Conservation (phyloP, 2,329 filamentous ascomycete species). For the Fusarium solani-melongenae region DNA sequence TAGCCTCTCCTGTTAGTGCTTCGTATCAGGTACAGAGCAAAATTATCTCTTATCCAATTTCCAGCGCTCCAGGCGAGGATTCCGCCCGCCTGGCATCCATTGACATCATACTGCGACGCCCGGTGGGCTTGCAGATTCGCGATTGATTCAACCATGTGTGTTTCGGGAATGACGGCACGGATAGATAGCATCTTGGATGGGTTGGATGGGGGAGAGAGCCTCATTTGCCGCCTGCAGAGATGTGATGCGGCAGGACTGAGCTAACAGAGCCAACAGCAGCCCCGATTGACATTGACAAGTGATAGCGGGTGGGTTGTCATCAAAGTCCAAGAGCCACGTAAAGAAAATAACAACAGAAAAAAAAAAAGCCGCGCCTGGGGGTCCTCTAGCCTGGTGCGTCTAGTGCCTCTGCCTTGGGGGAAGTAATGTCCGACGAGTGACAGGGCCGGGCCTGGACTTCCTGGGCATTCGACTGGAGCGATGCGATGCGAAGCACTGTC, state of each 20-base stretch:
- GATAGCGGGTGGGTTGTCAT: slow-evolving; percentile 43
- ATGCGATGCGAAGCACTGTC: slow-evolving; percentile 13
- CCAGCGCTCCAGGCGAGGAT: slow-evolving; percentile 20
- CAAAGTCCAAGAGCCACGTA: slow-evolving; percentile 37
- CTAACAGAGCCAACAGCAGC: slow-evolving; percentile 24
- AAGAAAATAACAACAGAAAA: slow-evolving; percentile 33
- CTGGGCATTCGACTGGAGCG: slow-evolving; percentile 28
- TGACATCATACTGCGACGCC: slow-evolving; percentile 39
- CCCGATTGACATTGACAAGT: slow-evolving; percentile 32
- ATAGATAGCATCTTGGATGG: slow-evolving; percentile 34
- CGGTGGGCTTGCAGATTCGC: slow-evolving; percentile 21
- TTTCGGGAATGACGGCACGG: slow-evolving; percentile 44
- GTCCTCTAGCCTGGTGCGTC: slow-evolving; percentile 22
- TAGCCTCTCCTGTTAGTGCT: slow-evolving; percentile 12
- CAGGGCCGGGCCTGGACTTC: slow-evolving; percentile 30
- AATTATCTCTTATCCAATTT: slow-evolving; percentile 19
- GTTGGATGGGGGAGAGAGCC: slow-evolving; percentile 29
- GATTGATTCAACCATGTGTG: slow-evolving; percentile 13
- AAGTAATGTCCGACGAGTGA: slow-evolving; percentile 43
- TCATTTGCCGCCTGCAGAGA: slow-evolving; percentile 36
- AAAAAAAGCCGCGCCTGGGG: slow-evolving; percentile 38
- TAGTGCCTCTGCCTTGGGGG: slow-evolving; percentile 24
- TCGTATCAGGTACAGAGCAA: slow-evolving; percentile 7
- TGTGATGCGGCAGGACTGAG: background rate
- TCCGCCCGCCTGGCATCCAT: slow-evolving; percentile 8